These are phyloP conservation scores for Colletotrichum lupini DNA, from an alignment of 2,329 filamentous ascomycete genomes.

Conservation along the genomic window DNA sequence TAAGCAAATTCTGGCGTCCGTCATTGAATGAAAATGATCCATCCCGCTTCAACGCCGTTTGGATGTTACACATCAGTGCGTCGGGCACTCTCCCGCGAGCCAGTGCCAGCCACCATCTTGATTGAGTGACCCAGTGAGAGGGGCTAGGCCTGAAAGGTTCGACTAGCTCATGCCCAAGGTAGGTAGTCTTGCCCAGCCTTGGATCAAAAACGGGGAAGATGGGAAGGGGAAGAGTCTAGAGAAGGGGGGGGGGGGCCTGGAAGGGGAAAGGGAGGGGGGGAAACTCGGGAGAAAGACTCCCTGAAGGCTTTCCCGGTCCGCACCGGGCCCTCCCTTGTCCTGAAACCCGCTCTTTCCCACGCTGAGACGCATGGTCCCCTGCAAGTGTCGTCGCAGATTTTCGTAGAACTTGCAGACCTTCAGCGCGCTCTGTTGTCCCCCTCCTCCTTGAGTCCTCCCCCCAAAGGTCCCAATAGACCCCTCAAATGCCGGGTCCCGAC, in stretches of 20 bases:
- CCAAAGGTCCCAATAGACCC: conserved; percentile 3
- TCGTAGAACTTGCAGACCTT: conserved; percentile 17
- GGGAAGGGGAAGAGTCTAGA: not conserved
- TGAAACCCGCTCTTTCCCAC: conserved; percentile 37
- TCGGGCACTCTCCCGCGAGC: not conserved
- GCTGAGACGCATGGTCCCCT: conserved; percentile 36
- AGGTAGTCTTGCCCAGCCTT: not conserved
- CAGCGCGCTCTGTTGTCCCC: not conserved
- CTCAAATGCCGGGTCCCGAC: conserved; percentile 6
- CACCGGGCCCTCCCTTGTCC: conserved; percentile 27
- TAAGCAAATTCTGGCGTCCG: not conserved
- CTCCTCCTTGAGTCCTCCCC: too few relatives aligned
- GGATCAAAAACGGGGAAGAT: not conserved
- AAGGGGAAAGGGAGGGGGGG: not conserved
- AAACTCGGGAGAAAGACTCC: not conserved
- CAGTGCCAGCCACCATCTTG: not conserved
- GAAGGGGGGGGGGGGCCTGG: not conserved
- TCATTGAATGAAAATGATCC: too few relatives aligned
- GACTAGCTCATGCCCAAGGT: too few relatives aligned
- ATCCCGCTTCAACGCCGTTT: conserved; percentile 24
- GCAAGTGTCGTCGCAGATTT: conserved; percentile 26
- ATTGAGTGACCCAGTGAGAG: not conserved
- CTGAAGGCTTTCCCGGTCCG: not conserved
- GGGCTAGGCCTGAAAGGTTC: not conserved
- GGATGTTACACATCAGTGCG: conserved; percentile 9